phyloP scores from a whole-genome alignment of 1,284 basidiomycete genomes.

The Boletus austroedulis region DNA sequence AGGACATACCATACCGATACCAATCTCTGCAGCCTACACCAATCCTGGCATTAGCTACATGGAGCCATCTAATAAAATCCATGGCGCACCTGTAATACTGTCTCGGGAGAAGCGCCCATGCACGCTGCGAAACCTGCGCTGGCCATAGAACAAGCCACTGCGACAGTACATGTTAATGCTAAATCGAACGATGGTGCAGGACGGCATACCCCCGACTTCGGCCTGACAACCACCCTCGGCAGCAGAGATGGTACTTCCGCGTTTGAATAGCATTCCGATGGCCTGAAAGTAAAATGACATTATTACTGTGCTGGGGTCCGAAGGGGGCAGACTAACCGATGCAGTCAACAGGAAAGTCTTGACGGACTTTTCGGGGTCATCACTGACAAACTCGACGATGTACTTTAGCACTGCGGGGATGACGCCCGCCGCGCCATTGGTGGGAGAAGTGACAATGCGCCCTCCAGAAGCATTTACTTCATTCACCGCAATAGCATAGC shows the following conservation, averaged over 20 bases:
- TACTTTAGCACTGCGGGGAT: constrained; percentile 92
- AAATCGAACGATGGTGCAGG: neutral
- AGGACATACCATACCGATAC: constrained; percentile 61
- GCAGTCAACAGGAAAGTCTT: constrained; percentile 86
- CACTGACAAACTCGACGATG: constrained; percentile 85
- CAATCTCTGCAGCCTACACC: constrained; percentile 87
- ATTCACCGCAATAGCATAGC: constrained; percentile 89
- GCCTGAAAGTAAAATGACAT: constrained; percentile 48
- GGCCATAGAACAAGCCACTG: constrained; percentile 89
- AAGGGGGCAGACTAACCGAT: constrained; percentile 47
- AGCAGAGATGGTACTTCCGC: constrained; percentile 93
- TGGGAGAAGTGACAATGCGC: constrained; percentile 92
- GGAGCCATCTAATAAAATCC: neutral
- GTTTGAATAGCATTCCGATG: constrained; percentile 95
- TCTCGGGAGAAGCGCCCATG: constrained; percentile 83
- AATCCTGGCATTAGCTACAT: constrained; percentile 15
- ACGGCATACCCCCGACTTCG: constrained; percentile 69
- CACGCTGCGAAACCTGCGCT: constrained; percentile 92
- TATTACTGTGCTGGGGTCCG: neutral
- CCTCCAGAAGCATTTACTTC: constrained; percentile 91
- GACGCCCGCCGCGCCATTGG: constrained; percentile 85
- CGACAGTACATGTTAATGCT: constrained; percentile 2
- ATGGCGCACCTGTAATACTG: constrained; percentile 61
- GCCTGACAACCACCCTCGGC: constrained; percentile 92
- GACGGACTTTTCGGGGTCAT: constrained; percentile 84